Evolutionary conservation across 192 early-diverging fungal genomes (phyloP), one percentile per base, ranked within the genome.

Genomic region (Rhizophagus sp.): DNA sequence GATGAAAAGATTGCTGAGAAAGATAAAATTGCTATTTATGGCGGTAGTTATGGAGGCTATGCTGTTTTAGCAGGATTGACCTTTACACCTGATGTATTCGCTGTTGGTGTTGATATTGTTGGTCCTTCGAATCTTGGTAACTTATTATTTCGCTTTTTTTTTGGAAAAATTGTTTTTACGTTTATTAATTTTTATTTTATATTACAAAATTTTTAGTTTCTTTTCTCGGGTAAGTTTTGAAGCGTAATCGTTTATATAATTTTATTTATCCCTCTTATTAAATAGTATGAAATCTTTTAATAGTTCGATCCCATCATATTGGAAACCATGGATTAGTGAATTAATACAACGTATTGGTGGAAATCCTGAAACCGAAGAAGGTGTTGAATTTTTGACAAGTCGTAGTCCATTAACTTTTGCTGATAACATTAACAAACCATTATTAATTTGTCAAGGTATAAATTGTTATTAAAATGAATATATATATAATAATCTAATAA

Each of bases 1-100:
- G 30, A 52, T 44, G 50, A 79, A 19, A 63, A 71, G 27, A 76
- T 86, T 64, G 82, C 82, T 2, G 62, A 73, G 15, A 65, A 82
- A 63, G 85, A 86, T 33, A 81, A 86, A 64, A 81, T 86, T 24
- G 85, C 85, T 11, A 86, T 86, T 9, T 67, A 73, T 49, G 85
- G 85, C 52, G 85, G 79, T 47, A 81, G 74, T 9, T 86, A 86
- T n/a, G 85, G 85, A 39, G 85, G 85, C 10, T 87, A 84, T 68
- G 13, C 83, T 27, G 73, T 78, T 9, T 84, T 86, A 44, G 85
- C 85, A 1, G 85, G 85, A 19, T 81, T 86, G 24, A 83, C 85
- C 2, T 83, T 84, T 61, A 86, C 85, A 27, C 85, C 85, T 41
- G 82, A 86, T 25, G 84, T 81, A 30, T 86, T 83, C 80, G 75